phyloP scores from a whole-genome alignment of 176 grass and related monocot genomes.

The Juncus inflexus region DNA sequence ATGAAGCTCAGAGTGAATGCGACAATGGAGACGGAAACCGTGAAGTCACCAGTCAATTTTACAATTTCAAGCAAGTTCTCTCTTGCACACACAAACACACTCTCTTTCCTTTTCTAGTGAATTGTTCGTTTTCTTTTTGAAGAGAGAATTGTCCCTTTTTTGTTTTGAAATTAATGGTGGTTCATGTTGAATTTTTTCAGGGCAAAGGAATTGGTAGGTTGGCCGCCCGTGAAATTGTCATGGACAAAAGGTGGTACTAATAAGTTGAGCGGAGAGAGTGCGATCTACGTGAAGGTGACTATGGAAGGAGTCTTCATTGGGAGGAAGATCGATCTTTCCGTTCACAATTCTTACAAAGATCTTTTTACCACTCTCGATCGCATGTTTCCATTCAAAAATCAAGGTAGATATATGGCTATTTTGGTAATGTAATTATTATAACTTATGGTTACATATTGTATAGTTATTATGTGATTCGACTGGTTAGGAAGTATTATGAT shows the following conservation, averaged over 20 bases:
- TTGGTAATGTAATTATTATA: neutral
- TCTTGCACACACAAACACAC: neutral
- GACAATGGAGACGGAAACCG: neutral
- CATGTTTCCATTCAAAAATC: slow-evolving; percentile 55
- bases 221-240: slow-evolving; percentile 67
- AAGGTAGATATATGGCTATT: slow-evolving; percentile 4
- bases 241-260: slow-evolving; percentile 4
- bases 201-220: slow-evolving; percentile 50
- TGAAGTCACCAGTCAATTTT: neutral
- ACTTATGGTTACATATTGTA: neutral
- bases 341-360: slow-evolving; percentile 46
- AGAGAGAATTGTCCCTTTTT: neutral
- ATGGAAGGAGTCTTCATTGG: slow-evolving; percentile 81
- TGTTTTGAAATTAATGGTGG: neutral
- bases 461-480: neutral
- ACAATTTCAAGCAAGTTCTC: slow-evolving; percentile 29
- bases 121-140: neutral
- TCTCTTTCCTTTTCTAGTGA: neutral
- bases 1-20: slow-evolving; percentile 18
- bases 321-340: slow-evolving; percentile 66
- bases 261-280: neutral
- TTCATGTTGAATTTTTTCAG: neutral
- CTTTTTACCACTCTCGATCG: slow-evolving; percentile 44
- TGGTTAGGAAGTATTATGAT: neutral
- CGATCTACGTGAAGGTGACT: slow-evolving; percentile 64